Conservation (phyloP, 805 yeast species). For the Saccharomycopsis amapae region DNA sequence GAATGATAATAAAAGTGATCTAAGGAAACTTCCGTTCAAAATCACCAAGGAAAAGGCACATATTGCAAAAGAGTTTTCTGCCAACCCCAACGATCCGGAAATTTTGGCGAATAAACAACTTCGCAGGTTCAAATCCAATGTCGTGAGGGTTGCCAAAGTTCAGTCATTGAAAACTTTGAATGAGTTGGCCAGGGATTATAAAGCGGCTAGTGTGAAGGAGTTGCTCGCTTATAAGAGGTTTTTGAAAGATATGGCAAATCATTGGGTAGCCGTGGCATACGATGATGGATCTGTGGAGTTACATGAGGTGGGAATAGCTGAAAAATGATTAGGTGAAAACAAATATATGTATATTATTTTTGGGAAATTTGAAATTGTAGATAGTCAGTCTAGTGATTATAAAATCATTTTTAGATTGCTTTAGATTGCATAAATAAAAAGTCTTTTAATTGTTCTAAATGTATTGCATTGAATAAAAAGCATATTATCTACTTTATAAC, state of each 20-base stretch:
- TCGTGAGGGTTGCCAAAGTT: slow-evolving; percentile 27
- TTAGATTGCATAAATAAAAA: too few relatives aligned
- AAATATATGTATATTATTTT: too few relatives aligned
- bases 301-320: slow-evolving; percentile 24
- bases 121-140: slow-evolving; percentile 26
- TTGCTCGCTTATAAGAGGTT: slow-evolving; percentile 24
- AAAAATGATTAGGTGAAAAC: not conserved
- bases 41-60: slow-evolving; percentile 23
- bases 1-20: too few relatives aligned
- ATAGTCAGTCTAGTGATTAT: too few relatives aligned
- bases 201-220: slow-evolving; percentile 1
- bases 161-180: slow-evolving; percentile 24
- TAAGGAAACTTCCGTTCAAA: slow-evolving; percentile 20
- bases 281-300: slow-evolving; percentile 48
- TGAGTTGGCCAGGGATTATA: not conserved
- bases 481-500: too few relatives aligned
- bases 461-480: too few relatives aligned
- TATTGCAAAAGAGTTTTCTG: slow-evolving; percentile 25
- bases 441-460: too few relatives aligned
- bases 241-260: slow-evolving; percentile 19
- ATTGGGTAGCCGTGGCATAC: slow-evolving; percentile 42
- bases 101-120: slow-evolving; percentile 30
- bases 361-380: too few relatives aligned
- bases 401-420: too few relatives aligned
- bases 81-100: slow-evolving; percentile 26